Conservation (phyloP, 805 yeast genomes). For the Hanseniaspora pseudoguilliermondii region DNA sequence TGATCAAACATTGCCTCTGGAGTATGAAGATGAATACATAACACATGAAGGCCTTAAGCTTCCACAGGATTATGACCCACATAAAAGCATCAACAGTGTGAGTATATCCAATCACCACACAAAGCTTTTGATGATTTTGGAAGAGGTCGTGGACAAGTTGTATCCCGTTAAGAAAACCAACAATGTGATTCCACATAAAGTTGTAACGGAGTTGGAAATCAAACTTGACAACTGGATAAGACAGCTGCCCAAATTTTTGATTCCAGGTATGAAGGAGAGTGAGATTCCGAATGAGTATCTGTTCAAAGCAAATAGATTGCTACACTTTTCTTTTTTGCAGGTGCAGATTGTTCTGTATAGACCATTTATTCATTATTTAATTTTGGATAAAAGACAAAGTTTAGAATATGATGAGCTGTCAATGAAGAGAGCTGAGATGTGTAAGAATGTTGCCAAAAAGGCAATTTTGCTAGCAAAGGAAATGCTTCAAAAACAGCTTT, state of each 20-base stretch:
- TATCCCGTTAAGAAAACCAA: constrained; percentile 42
- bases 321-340: constrained; percentile 64
- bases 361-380: constrained; percentile 67
- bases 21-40: constrained; percentile 74
- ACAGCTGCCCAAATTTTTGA: constrained; percentile 56
- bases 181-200: constrained; percentile 28
- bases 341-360: constrained; percentile 76
- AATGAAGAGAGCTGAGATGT: constrained; percentile 64
- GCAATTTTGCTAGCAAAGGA: constrained; percentile 71
- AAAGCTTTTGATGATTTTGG: constrained; percentile 52
- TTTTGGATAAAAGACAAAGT: constrained; percentile 30
- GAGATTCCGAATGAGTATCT: constrained; percentile 18
- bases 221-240: constrained; percentile 66
- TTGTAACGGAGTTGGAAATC: constrained; percentile 56
- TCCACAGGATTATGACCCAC: constrained; percentile 16
- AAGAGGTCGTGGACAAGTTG: constrained; percentile 55
- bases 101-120: constrained; percentile 78
- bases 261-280: constrained; percentile 41
- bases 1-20: constrained; percentile 75
- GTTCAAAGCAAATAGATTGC: constrained; percentile 54
- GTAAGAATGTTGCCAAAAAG: constrained; percentile 70
- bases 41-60: constrained; percentile 40
- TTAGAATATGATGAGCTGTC: constrained; percentile 29
- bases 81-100: constrained; percentile 24
- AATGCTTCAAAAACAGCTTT: constrained; percentile 55